Base-by-base conservation (phyloP, 176 grass and related monocot genomes). In the Lolium multiflorum region DNA sequence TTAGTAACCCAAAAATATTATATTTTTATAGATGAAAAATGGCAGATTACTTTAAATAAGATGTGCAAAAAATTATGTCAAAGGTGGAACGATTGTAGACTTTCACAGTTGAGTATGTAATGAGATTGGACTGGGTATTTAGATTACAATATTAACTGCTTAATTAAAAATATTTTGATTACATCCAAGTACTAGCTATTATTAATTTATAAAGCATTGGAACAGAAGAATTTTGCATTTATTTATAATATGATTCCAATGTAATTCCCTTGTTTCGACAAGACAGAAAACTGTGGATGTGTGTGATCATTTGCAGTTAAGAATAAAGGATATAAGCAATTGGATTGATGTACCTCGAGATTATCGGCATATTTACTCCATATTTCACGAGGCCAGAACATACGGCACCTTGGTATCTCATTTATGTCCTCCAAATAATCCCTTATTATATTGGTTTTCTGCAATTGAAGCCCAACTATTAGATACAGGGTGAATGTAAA, bases 401-500 rank as follows among this genome's bases (percentile, higher is more conserved):
- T 98, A 62, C 92, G 97, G 9, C 93, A 96, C 87, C 59, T 96
- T 47, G 97, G 96, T 84, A 94, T 91, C 84, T 98, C 97, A 72
- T 98, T 98, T 89, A 98, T 96, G 58, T 98, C 97, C 79, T 98
- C 97, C 85, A 98, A 91, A 89, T 98, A 98, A 75, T 98, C 97
- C 82, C 97, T 91, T 86, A 98, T 98, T 83, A 98, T 96, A 91
- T 98, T 98, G 50, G 94, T 85, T 98, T 98, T 98, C 97, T 98
- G 92, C 75, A 83, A 60, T 77, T 88, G 44, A 82, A 85, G 39
- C 76, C 81, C 25, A 89, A 78, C 26, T 80, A 73, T 22, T 61
- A 71, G 55, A 60, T 79, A 56, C 21, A 62, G 74, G 13, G 12
- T 31, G 87, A 72, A 15, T 76, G 22, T 14, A 75, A 28, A 24